phyloP scores from a whole-genome alignment of 345 rosid species.

The Ricinus communis region DNA sequence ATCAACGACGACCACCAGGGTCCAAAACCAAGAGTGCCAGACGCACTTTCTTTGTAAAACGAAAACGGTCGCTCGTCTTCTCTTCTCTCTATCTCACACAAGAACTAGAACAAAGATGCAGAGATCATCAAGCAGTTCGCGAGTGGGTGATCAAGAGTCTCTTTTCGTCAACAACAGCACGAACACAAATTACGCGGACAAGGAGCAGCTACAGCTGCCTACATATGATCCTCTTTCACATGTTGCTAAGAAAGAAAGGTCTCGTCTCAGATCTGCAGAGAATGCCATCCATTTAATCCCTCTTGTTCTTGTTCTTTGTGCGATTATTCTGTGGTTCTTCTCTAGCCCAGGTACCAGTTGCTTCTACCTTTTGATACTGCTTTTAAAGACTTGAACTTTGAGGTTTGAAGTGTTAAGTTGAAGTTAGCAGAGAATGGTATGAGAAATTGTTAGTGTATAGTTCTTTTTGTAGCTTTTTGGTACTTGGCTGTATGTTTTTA shows the following conservation, averaged over 20 bases:
- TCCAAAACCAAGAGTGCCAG: no score
- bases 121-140: constrained; percentile 54
- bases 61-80: no score
- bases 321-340: constrained; percentile 75
- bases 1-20: no score
- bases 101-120: constrained; percentile 44
- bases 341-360: constrained; percentile 45
- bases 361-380: background rate
- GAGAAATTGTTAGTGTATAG: background rate
- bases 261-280: constrained; percentile 65
- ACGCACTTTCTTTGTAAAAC: no score
- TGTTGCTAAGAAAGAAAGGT: constrained; percentile 58
- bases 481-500: background rate
- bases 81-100: no score
- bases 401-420: background rate
- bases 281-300: constrained; percentile 78
- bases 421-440: background rate
- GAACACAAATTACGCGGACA: constrained; percentile 20
- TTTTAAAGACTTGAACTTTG: background rate
- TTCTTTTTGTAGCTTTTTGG: background rate
- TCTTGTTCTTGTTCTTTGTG: constrained; percentile 56
- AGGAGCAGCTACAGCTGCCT: constrained; percentile 46
- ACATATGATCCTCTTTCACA: constrained; percentile 62
- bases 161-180: constrained; percentile 18
- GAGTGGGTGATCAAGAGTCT: constrained; percentile 40